These are phyloP conservation scores for Tylopilus sp. DNA, from an alignment of 1,284 basidiomycete genomes.

Conservation along the genomic window DNA sequence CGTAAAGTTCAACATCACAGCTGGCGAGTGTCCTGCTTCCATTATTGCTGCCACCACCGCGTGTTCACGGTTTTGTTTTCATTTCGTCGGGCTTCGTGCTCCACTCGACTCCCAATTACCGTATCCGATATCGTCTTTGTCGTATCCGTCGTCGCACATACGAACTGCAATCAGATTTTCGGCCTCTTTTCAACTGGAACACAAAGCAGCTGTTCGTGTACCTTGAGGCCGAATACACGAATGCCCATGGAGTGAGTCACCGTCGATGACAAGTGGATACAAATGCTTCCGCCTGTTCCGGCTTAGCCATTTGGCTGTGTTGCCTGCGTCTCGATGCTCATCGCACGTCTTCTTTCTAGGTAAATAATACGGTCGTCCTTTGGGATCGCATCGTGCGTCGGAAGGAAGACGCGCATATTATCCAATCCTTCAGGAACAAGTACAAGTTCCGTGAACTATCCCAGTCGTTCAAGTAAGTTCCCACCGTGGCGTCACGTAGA, in stretches of 20 bases:
- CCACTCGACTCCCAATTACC: slow-evolving; percentile 21
- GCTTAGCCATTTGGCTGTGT: neutral
- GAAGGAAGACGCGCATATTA: slow-evolving; percentile 70
- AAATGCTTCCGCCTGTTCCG: slow-evolving; percentile 9
- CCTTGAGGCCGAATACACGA: slow-evolving; percentile 75
- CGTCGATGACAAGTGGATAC: slow-evolving; percentile 6
- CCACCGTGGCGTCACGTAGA: slow-evolving; percentile 7
- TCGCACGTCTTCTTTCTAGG: slow-evolving; percentile 40
- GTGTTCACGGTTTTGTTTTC: slow-evolving; percentile 30
- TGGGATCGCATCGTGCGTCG: slow-evolving; percentile 88
- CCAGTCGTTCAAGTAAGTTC: slow-evolving; percentile 73
- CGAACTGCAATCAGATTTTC: slow-evolving; percentile 53
- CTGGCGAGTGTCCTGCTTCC: slow-evolving; percentile 49
- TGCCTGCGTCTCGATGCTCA: slow-evolving; percentile 10
- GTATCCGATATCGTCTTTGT: slow-evolving; percentile 1
- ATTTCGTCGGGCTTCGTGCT: slow-evolving; percentile 19
- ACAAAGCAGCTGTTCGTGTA: slow-evolving; percentile 91
- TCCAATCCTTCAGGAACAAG: slow-evolving; percentile 61
- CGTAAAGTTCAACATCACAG: slow-evolving; percentile 72
- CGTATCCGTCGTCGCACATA: slow-evolving; percentile 2
- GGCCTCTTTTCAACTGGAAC: slow-evolving; percentile 87
- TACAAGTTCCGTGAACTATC: slow-evolving; percentile 79
- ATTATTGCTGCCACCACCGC: slow-evolving; percentile 20
- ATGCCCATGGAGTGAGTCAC: slow-evolving; percentile 61
- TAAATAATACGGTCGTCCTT: slow-evolving; percentile 79